phyloP scores from a whole-genome alignment of 75 land plant species.

The Chamaecyparis obtusa region DNA sequence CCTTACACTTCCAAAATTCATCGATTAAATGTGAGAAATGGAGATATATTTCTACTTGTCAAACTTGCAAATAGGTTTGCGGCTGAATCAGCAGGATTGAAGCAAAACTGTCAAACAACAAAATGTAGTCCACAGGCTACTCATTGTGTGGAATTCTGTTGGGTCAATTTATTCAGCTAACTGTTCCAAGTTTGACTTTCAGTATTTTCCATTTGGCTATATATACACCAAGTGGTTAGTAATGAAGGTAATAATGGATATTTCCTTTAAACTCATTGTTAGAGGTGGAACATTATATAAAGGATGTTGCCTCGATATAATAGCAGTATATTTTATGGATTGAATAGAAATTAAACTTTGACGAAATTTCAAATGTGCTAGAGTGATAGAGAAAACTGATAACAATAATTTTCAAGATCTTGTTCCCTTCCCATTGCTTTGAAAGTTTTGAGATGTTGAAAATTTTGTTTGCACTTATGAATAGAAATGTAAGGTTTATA shows the following conservation, averaged over 20 bases:
- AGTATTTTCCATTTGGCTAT: no score
- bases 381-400: neutral
- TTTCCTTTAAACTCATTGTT: no score
- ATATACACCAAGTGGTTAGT: no score
- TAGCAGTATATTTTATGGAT: neutral
- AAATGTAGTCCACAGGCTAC: neutral
- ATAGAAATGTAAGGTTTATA: no score
- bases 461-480: no score
- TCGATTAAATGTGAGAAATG: neutral
- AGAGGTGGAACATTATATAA: no score
- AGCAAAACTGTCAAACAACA: neutral
- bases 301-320: no score
- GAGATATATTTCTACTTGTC: neutral
- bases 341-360: neutral
- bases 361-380: neutral
- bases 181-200: neutral
- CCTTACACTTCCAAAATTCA: neutral
- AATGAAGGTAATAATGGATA: no score
- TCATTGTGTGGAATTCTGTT: neutral
- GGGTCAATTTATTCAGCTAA: neutral
- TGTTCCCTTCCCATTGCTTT: neutral
- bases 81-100: neutral
- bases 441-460: no score
- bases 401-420: neutral
- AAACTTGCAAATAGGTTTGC: neutral